These are phyloP conservation scores for Mycena albidolilacea DNA, from an alignment of 768 basidiomycete species.

Conservation along the genomic window DNA sequence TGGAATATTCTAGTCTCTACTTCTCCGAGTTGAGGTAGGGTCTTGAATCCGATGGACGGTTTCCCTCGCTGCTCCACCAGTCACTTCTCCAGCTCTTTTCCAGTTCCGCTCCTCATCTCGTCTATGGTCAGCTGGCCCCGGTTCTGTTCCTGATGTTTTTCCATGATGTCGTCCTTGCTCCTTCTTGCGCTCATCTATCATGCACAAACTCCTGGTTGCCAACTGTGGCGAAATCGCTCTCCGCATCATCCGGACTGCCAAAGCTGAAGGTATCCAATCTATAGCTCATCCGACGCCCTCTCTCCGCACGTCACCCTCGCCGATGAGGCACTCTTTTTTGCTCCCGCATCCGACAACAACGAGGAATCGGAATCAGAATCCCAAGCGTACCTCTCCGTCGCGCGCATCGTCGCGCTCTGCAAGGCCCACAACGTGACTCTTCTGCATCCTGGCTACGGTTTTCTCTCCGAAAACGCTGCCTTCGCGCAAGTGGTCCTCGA, in stretches of 20 bases:
- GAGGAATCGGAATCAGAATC: conserved; percentile 52
- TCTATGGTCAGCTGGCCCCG: conserved; percentile 7
- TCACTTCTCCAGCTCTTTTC: too few relatives aligned
- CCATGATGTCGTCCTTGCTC: neutral
- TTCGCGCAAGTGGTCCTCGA: conserved; percentile 64
- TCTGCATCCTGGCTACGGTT: conserved; percentile 76
- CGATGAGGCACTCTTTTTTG: conserved; percentile 56
- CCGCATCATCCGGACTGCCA: conserved; percentile 72
- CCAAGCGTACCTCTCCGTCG: conserved; percentile 57
- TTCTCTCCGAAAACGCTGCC: conserved; percentile 75
- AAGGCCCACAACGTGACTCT: conserved; percentile 59
- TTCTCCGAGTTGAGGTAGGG: too few relatives aligned
- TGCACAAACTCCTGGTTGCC: conserved; percentile 72
- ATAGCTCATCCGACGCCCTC: conserved; percentile 70
- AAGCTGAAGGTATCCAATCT: conserved; percentile 68
- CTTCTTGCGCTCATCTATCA: conserved; percentile 25
- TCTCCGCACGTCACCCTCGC: conserved; percentile 72
- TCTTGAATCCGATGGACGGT: too few relatives aligned
- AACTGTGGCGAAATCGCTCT: conserved; percentile 84
- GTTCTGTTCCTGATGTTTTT: conserved; percentile 7
- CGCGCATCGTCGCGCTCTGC: conserved; percentile 60
- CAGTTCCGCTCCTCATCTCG: conserved; percentile 19
- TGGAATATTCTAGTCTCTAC: too few relatives aligned
- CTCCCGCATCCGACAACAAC: neutral
- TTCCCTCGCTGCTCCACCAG: too few relatives aligned